Base-by-base conservation (phyloP, 345 rosid species). In the Populus euphratica region DNA sequence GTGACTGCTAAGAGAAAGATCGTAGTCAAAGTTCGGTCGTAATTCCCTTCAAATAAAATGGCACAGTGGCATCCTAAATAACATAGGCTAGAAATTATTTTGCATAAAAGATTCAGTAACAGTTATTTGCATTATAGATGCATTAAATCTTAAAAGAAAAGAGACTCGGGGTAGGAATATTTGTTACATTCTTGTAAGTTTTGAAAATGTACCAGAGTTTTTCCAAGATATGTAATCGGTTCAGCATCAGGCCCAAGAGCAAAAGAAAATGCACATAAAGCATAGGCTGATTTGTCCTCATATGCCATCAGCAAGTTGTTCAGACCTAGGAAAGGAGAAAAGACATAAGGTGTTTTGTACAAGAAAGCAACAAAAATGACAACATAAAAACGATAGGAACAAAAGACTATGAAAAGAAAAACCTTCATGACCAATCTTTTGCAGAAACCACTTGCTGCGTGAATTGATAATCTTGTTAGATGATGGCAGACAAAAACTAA, bases 401-500 rank as follows among this genome's bases (percentile, higher is more conserved):
- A 56, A 72, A 73, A 27, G 13, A 49, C 9, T 72, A 12, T 21
- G 78, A 77, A 52, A 75, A 73, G 77, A 7, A 74, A 76, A 83
- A 96, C 99, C 99, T 94, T 92, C 93, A 81, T 90, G 91, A 35
- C 98, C 98, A 87, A 90, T 83, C 89, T 92, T 93, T 83, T 96
- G 87, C 81, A 94, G 88, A 85, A 91, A 90, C 99, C 99, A 93
- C 83, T 94, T 96, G 86, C 98, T 96, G 97, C 85, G 85, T 31
- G 47, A 65, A 47, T 49, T n/a, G 59, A 72, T 31, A 81, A 78
- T 39, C 72, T 78, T 49, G 78, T 68, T 63, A 82, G 50, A 74
- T 16, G 74, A 82, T 41, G 72, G 47, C 50, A 8, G 25, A 11
- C 54, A n/a, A 76, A 25, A 10, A 49, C 29, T 1, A 74, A 29